These are phyloP conservation scores for Nicotiana attenuata DNA, from an alignment of 257 asterid species.

Conservation along the genomic window DNA sequence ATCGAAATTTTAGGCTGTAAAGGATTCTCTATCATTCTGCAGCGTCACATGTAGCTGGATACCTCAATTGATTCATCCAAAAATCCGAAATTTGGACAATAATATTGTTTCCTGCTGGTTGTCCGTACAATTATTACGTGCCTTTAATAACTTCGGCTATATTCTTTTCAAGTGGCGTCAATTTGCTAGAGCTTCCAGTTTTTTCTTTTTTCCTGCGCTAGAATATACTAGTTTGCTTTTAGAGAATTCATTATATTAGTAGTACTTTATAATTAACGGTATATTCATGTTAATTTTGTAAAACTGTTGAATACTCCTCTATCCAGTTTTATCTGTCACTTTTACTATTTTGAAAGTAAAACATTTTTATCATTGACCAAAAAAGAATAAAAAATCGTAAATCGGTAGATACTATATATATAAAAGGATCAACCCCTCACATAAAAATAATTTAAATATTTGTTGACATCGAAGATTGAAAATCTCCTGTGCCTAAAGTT, in stretches of 20 bases:
- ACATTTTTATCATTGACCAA: too few species aligned
- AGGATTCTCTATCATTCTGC: slow-evolving; percentile 5
- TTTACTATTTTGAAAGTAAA: not conserved
- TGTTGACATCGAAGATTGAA: too few species aligned
- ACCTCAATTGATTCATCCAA: slow-evolving; percentile 4
- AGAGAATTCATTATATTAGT: not conserved
- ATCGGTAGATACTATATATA: too few species aligned
- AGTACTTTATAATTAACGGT: not conserved
- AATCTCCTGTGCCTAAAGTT: not conserved
- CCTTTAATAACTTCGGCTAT: not conserved
- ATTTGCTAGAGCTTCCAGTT: not conserved
- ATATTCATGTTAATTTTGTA: not conserved
- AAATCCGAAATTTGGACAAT: not conserved
- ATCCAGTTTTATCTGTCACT: too few species aligned
- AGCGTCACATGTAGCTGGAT: not conserved
- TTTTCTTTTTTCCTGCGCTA: not conserved
- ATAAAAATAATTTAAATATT: too few species aligned
- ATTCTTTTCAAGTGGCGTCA: not conserved
- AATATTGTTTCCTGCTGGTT: not conserved
- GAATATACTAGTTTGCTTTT: not conserved
- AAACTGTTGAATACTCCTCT: not conserved
- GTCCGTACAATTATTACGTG: not conserved
- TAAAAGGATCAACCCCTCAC: too few species aligned
- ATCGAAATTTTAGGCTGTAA: slow-evolving; percentile 5
- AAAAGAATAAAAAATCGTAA: too few species aligned